These are phyloP conservation scores for Verticillium klebahnii DNA, from an alignment of 2,329 filamentous ascomycete genomes.

Conservation along the genomic window DNA sequence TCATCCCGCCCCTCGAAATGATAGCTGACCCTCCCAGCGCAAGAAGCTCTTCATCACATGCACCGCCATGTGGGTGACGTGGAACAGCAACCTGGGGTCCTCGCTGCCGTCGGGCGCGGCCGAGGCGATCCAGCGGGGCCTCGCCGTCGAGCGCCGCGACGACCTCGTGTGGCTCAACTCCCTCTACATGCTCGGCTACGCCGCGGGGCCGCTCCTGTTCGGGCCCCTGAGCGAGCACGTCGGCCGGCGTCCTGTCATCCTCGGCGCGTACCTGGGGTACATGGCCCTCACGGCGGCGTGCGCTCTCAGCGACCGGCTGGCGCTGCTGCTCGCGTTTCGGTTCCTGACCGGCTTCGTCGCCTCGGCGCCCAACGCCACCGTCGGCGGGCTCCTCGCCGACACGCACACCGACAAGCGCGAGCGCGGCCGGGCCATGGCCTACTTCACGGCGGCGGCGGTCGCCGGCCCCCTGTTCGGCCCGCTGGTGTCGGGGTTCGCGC, in stretches of 20 bases:
- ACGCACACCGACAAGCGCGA: constrained; percentile 52
- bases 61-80: constrained; percentile 31
- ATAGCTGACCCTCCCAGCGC: neutral
- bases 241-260: constrained; percentile 45
- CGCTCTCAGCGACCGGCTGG: constrained; percentile 48
- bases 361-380: constrained; percentile 56
- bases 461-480: constrained; percentile 64
- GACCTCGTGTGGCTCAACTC: constrained; percentile 55
- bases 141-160: constrained; percentile 43
- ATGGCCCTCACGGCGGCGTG: constrained; percentile 50
- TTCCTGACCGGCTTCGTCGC: constrained; percentile 50
- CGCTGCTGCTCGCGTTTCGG: constrained; percentile 49
- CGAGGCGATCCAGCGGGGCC: constrained; percentile 52
- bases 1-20: no score
- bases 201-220: constrained; percentile 56
- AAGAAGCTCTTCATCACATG: neutral
- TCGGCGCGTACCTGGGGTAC: constrained; percentile 43
- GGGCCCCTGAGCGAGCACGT: constrained; percentile 63
- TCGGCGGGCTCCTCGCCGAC: constrained; percentile 62
- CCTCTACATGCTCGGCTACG: constrained; percentile 60
- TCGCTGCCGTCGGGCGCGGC: constrained; percentile 61
- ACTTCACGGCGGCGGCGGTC: constrained; percentile 63
- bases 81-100: constrained; percentile 65
- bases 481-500: constrained; percentile 59
- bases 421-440: constrained; percentile 56